Evolutionary conservation across 768 basidiomycete genomes (phyloP).

Genomic region (Suillus sp.): DNA sequence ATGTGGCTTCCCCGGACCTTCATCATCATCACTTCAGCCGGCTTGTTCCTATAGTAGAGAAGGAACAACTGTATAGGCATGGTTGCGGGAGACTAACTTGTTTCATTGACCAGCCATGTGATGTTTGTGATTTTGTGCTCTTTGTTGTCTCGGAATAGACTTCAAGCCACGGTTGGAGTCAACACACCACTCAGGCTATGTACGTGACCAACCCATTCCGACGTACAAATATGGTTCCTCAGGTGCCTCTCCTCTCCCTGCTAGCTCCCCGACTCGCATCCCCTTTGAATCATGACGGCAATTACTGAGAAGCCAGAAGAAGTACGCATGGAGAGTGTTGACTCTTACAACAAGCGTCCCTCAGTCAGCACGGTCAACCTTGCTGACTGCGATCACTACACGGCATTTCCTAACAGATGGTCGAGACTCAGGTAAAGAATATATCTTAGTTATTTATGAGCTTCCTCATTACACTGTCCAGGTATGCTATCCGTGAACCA

Average conservation of each 20-base stretch:
- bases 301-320: conserved; percentile 10
- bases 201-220: neutral
- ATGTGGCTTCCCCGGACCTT: neutral
- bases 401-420: conserved; percentile 52
- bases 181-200: neutral
- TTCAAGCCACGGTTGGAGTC: neutral
- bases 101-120: neutral
- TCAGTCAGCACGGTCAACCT: neutral
- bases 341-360: neutral
- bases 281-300: neutral
- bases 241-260: neutral
- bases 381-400: conserved; percentile 32
- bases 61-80: neutral
- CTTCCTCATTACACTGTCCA: conserved; percentile 20
- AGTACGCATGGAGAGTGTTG: neutral
- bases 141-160: neutral
- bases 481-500: conserved; percentile 55
- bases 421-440: conserved; percentile 51
- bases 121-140: neutral
- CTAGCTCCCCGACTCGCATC: neutral
- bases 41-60: neutral
- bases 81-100: neutral
- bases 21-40: neutral
- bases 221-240: neutral
- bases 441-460: neutral